Conservation (phyloP, 2,329 filamentous ascomycete genomes). For the Neonectria punicea region DNA sequence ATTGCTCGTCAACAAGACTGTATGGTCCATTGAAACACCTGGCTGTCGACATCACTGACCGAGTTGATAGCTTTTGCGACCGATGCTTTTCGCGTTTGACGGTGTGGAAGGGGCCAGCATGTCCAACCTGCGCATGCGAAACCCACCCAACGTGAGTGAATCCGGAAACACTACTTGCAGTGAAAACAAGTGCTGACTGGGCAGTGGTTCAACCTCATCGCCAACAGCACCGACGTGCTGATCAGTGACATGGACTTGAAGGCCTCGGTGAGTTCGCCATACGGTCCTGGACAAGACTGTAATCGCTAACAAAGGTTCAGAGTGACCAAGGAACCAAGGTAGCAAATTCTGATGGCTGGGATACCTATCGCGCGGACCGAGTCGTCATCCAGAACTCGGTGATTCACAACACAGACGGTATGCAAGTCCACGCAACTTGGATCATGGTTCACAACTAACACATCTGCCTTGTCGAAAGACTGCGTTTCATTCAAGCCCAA, state of each 20-base stretch:
- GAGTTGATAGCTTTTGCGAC: constrained; percentile 30
- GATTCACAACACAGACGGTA: constrained; percentile 48
- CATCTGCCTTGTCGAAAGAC: constrained; percentile 49
- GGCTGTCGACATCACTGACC: constrained; percentile 62
- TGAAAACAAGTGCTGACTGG: not conserved
- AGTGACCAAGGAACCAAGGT: constrained; percentile 38
- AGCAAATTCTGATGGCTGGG: constrained; percentile 72
- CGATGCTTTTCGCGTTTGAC: constrained; percentile 38
- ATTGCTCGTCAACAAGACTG: constrained; percentile 30
- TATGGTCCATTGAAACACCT: constrained; percentile 54
- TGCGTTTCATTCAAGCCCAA: constrained; percentile 82
- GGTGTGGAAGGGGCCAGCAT: constrained; percentile 62
- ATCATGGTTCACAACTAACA: not conserved
- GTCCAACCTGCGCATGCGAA: constrained; percentile 68
- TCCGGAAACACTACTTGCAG: not conserved
- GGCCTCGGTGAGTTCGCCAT: constrained; percentile 52
- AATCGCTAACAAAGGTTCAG: constrained; percentile 14
- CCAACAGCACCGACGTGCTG: constrained; percentile 72
- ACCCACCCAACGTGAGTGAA: constrained; percentile 55
- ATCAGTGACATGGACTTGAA: constrained; percentile 71
- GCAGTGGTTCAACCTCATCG: constrained; percentile 65
- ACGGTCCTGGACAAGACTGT: accelerated
- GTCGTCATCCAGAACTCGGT: constrained; percentile 76
- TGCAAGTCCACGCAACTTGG: accelerated
- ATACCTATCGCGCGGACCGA: constrained; percentile 69